Conservation (phyloP, 306 rosid species). For the Echinosophora koreensis region DNA sequence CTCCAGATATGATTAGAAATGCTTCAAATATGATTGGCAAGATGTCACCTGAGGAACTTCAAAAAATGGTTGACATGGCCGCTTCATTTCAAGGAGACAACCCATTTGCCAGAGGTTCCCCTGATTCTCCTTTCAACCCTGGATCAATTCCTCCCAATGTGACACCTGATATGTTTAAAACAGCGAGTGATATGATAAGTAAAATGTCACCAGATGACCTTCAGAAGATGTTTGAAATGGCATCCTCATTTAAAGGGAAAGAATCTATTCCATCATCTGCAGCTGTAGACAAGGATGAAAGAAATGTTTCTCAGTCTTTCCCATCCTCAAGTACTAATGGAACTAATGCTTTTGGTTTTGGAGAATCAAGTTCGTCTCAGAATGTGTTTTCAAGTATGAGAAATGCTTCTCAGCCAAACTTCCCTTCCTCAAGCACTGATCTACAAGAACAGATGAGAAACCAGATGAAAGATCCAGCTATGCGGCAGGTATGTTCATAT, state of each 20-base stretch:
- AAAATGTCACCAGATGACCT: conserved; percentile 87
- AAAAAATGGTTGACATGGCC: conserved; percentile 81
- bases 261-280: conserved; percentile 57
- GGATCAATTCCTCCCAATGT: conserved; percentile 70
- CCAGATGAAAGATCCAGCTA: conserved; percentile 97
- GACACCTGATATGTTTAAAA: conserved; percentile 89
- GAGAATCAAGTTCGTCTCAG: conserved; percentile 62
- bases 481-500: conserved; percentile 79
- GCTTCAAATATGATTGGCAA: conserved; percentile 84
- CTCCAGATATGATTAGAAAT: conserved; percentile 84
- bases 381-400: conserved; percentile 58
- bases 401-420: conserved; percentile 63
- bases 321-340: conserved; percentile 54
- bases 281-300: conserved; percentile 47
- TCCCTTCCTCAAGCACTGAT: conserved; percentile 75
- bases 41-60: conserved; percentile 90
- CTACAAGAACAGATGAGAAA: conserved; percentile 94
- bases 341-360: conserved; percentile 52
- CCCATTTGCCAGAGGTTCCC: conserved; percentile 55
- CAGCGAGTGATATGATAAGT: conserved; percentile 83
- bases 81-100: conserved; percentile 73
- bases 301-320: conserved; percentile 50
- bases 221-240: conserved; percentile 88
- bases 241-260: conserved; percentile 72
- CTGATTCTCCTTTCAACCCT: conserved; percentile 55